Base-by-base conservation (phyloP, 1,139 yeast genomes). In the Blastobotrys apis region DNA sequence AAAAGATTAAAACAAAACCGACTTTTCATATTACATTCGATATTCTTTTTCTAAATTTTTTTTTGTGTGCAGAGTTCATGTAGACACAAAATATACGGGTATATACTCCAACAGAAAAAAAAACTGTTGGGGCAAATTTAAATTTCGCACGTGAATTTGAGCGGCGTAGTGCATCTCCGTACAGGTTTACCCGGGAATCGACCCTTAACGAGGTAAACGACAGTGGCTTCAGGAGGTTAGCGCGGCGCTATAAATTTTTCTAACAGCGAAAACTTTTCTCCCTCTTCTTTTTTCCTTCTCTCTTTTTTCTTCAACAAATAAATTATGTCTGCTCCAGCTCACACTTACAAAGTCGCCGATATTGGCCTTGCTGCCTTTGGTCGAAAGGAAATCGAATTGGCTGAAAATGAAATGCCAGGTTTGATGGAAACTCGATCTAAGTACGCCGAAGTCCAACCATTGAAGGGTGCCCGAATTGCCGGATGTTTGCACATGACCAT, bases 351-450 rank as follows among this genome's bases (percentile, higher is more conserved):
- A 75, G 96, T 92, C 69, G 95, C 98, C 66, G 99, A 92, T 73
- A 84, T 94, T 74, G 86, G 97, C 62, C 81, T 92, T 61, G 98
- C 99, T 67, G 98, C 98, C 67, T 92, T 92, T 73, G 99, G 99
- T 75, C 88, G 98, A 80, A 94, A 92, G 76, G 99, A 92, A 75
- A 92, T 92, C 66, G 97, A 92, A 75, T 81, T 92, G 70, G 92
- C 98, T 57, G 98, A 94, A 78, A 92, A 92, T 71, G 98, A 92
- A 76, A 94, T 94, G 98, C 98, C 98, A 62, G 99, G 99, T 78
- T 81, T 92, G 68, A 92, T 92, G 94, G 86, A 90, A 75, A 90
- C 92, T 75, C 85, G 98, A 77, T 79, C 77, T 72, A 82, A 84
- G 72, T 92, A 90, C 76, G 97, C 94, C 60, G 75, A 77, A 47